These are phyloP conservation scores for Melampsora americana DNA, from an alignment of 1,284 basidiomycete species.

Conservation along the genomic window DNA sequence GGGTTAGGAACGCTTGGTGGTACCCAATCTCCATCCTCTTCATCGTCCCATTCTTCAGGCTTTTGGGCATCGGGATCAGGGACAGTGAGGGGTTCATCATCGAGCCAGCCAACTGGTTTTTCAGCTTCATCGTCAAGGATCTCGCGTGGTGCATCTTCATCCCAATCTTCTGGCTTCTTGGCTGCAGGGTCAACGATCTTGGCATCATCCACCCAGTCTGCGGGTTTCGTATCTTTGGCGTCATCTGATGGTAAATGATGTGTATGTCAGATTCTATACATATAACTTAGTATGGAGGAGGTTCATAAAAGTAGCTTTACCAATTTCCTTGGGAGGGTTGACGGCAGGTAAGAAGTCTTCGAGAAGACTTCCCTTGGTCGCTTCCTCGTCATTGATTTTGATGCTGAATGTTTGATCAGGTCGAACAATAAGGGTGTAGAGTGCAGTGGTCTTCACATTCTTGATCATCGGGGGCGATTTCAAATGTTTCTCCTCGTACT, in stretches of 20 bases:
- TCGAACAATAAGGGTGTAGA: constrained; percentile 80
- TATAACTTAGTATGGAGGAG: not conserved
- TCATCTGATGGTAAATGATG: constrained; percentile 60
- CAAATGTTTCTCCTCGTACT: constrained; percentile 96
- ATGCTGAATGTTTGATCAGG: constrained; percentile 95
- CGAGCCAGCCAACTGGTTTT: constrained; percentile 94
- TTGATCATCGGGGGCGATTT: constrained; percentile 73
- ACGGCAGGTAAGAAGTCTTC: constrained; percentile 94
- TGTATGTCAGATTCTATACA: not conserved
- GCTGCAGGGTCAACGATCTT: constrained; percentile 78
- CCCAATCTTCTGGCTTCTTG: constrained; percentile 81
- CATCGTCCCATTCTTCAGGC: constrained; percentile 99
- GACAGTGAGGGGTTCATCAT: constrained; percentile 74
- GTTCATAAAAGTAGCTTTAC: constrained; percentile 46
- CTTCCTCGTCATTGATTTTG: constrained; percentile 80
- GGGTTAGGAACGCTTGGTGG: constrained; percentile 76
- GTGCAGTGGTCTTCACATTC: constrained; percentile 81
- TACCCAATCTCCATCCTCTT: constrained; percentile 98
- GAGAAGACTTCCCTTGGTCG: constrained; percentile 74
- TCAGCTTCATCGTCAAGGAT: constrained; percentile 79
- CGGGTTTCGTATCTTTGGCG: constrained; percentile 83
- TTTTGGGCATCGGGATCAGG: constrained; percentile 85
- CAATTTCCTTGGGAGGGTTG: constrained; percentile 87
- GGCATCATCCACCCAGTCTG: constrained; percentile 85
- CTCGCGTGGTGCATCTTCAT: constrained; percentile 87